Evolutionary conservation across 2,329 filamentous ascomycete genomes (phyloP), one percentile per base, ranked within the genome.

Genomic region (Colletotrichum sp.): DNA sequence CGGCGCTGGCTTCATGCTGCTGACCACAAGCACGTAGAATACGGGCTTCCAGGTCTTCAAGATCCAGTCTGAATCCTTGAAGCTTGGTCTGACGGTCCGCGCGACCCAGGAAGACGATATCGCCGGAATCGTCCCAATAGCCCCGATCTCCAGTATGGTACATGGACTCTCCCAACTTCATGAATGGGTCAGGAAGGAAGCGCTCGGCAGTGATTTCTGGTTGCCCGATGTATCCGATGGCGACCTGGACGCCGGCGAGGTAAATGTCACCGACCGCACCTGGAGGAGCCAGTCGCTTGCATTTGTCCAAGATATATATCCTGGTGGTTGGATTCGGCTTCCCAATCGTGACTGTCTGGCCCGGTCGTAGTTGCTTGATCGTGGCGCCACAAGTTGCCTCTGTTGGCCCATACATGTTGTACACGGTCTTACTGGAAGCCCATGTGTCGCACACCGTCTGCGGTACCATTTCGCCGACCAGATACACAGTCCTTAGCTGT

Each of bases 341-440:
- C 16, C 65, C 65, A 13, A 67, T 58, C 8, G 65, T 86, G 3
- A 88, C 84, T 1, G 79, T 72, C 36, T 80, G 10, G 0, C 78
- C 71, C 0, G 80, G 76, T 0, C 24, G 55, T 0, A 87, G 77
- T 5, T 67, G 64, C 57, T 83, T 81, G 43, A 86, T 84, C 1
- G 83, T 85, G 0, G 83, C 82, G 8, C 83, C 84, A 66, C 82
- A 83, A 1, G 85, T 87, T 4, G 77, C 82, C 76, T 87, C 86
- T 0, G 85, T 86, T 7, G 87, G 87, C 0, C 86, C 86, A 69
- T 88, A 88, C 81, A 84, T 83, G 75, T 88, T 88, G 78, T 83
- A 87, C 1, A 86, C 28, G 3, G 30, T 48, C 30, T 75, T 80
- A n/a, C 61, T 63, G 8, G 52, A 24, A 4, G 81, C 75, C 86